Conservation (phyloP, 495 filamentous ascomycete genomes). For the Clavariopsis aquatica region DNA sequence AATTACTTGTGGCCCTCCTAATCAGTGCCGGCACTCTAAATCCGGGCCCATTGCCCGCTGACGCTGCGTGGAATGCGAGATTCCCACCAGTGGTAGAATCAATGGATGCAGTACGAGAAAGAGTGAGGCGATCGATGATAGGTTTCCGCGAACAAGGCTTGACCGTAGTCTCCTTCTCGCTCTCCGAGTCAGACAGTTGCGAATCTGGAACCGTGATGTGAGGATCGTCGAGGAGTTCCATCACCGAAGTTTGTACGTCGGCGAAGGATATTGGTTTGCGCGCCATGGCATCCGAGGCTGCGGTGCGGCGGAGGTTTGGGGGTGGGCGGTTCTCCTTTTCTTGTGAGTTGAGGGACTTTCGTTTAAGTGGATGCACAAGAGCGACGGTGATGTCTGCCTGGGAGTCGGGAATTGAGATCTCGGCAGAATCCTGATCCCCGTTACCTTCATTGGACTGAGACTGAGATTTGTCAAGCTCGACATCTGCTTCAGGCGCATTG, state of each 20-base stretch:
- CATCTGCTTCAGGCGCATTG: constrained; percentile 47
- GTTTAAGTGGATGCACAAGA: constrained; percentile 48
- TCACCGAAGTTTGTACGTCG: constrained; percentile 78
- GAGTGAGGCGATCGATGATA: constrained; percentile 74
- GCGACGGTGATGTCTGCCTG: constrained; percentile 45
- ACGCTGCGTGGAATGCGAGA: constrained; percentile 45
- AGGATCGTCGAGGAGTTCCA: constrained; percentile 76
- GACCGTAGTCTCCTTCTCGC: constrained; percentile 43
- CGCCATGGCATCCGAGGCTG: constrained; percentile 48
- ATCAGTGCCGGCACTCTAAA: constrained; percentile 81
- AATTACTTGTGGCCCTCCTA: constrained; percentile 69
- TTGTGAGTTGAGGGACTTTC: constrained; percentile 51
- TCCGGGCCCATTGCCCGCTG: constrained; percentile 39
- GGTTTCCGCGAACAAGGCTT: constrained; percentile 33
- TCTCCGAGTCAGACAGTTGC: constrained; percentile 36
- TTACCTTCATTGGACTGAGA: constrained; percentile 8
- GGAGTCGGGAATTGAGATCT: constrained; percentile 42
- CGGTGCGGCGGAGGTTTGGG: constrained; percentile 66
- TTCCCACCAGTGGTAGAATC: constrained; percentile 46
- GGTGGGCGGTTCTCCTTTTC: constrained; percentile 57
- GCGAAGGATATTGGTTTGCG: constrained; percentile 68
- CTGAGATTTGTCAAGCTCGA: constrained; percentile 55
- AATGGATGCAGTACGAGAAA: constrained; percentile 59
- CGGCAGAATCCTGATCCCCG: constrained; percentile 33
- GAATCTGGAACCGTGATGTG: constrained; percentile 55